These are phyloP conservation scores for Colletotrichum sublineola DNA, from an alignment of 2,329 filamentous ascomycete species.

Conservation along the genomic window DNA sequence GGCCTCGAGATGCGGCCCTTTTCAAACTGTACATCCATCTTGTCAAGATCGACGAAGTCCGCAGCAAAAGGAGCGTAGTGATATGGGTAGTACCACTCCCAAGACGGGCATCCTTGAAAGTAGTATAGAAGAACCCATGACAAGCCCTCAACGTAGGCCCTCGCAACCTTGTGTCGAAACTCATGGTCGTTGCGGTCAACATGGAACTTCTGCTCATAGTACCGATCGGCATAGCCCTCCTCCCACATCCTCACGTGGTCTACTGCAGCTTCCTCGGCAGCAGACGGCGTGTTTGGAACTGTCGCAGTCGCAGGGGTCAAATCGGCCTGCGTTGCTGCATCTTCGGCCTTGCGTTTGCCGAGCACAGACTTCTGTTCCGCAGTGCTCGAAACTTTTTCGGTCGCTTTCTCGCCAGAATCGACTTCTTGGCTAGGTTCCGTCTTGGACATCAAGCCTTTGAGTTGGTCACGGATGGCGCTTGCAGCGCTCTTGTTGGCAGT, in stretches of 20 bases:
- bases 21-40: conserved; percentile 84
- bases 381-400: conserved; percentile 35
- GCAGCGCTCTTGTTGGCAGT: conserved; percentile 95
- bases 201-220: conserved; percentile 97
- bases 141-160: conserved; percentile 93
- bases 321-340: conserved; percentile 72
- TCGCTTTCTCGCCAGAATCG: conserved; percentile 44
- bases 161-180: conserved; percentile 90
- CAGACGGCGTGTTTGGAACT: conserved; percentile 59
- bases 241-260: conserved; percentile 96
- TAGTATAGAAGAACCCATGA: conserved; percentile 98
- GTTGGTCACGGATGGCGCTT: conserved; percentile 84
- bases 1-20: conserved; percentile 89
- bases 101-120: conserved; percentile 97
- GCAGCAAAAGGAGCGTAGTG: conserved; percentile 98
- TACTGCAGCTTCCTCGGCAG: conserved; percentile 73
- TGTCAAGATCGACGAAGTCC: conserved; percentile 87
- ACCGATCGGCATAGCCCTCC: conserved; percentile 92
- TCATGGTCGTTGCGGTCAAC: conserved; percentile 83
- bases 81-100: conserved; percentile 99
- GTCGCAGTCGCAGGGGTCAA: conserved; percentile 73
- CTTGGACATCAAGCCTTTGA: conserved; percentile 65
- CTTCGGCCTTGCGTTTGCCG: conserved; percentile 82
- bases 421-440: conserved; percentile 30
- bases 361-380: conserved; percentile 62